These are phyloP conservation scores for Pseudognaphalium luteoalbum DNA, from an alignment of 129 eudicot genomes.

Conservation along the genomic window DNA sequence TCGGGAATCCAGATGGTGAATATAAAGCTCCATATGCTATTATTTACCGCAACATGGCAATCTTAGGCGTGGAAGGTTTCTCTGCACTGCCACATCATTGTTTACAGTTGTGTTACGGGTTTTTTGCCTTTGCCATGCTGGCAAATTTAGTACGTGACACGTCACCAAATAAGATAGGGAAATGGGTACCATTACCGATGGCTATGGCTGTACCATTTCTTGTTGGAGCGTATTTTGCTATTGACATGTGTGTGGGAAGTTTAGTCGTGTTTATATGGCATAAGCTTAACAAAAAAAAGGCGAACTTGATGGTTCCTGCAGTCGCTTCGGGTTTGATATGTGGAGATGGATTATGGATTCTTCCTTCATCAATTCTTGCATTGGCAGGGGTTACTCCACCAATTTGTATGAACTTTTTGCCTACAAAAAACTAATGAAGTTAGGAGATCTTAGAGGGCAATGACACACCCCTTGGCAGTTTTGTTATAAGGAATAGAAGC, in stretches of 20 bases:
- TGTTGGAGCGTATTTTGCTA: conserved; percentile 87
- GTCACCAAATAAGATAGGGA: conserved; percentile 37
- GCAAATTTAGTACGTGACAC: conserved; percentile 62
- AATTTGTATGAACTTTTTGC: conserved; percentile 73
- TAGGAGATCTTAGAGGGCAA: not conserved
- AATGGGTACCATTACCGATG: conserved; percentile 88
- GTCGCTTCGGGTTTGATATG: conserved; percentile 90
- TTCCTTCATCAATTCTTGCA: conserved; percentile 78
- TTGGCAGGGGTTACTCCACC: conserved; percentile 68
- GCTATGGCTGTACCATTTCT: conserved; percentile 97
- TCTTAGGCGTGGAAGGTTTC: conserved; percentile 84
- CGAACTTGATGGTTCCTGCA: conserved; percentile 75
- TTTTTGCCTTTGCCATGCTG: conserved; percentile 68
- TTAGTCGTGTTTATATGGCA: conserved; percentile 74
- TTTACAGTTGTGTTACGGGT: conserved; percentile 78
- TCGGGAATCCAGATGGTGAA: conserved; percentile 72
- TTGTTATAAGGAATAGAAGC: not conserved
- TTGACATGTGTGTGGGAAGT: conserved; percentile 89
- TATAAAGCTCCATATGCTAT: conserved; percentile 91
- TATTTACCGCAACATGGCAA: conserved; percentile 92
- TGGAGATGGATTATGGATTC: conserved; percentile 90
- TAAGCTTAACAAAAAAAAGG: conserved; percentile 55
- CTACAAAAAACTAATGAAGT: conserved; percentile 28
- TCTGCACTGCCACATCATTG: conserved; percentile 81
- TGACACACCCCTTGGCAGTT: not conserved